Conservation (phyloP, 345 rosid genomes). For the Anacardium occidentale region DNA sequence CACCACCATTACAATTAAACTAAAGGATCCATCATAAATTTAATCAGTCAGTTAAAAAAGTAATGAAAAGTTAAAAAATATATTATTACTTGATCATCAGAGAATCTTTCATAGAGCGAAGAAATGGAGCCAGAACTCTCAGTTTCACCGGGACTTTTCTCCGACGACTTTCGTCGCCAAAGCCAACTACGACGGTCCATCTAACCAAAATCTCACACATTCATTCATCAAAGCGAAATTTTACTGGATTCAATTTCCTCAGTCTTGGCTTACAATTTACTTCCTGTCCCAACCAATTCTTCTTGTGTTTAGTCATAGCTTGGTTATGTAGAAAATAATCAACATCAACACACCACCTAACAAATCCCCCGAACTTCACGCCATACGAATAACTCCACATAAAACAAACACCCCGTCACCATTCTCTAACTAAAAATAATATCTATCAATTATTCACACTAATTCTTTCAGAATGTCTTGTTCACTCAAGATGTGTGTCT, state of each 20-base stretch:
- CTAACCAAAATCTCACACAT: constrained; percentile 14
- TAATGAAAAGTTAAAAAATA: background rate
- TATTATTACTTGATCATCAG: constrained; percentile 61
- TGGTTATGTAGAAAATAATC: constrained; percentile 25
- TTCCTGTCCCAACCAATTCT: constrained; percentile 29
- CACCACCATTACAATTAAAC: constrained; percentile 17
- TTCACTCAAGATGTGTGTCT: too few species aligned
- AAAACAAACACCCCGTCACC: too few species aligned
- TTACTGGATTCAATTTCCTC: constrained; percentile 24
- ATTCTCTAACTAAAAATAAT: too few species aligned
- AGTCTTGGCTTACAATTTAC: constrained; percentile 60
- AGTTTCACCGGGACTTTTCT: constrained; percentile 65
- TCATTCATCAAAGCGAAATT: constrained; percentile 16
- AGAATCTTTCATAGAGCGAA: constrained; percentile 64
- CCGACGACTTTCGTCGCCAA: constrained; percentile 72
- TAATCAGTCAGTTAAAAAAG: background rate
- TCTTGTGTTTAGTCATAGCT: background rate
- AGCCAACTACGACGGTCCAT: constrained; percentile 82
- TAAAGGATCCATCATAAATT: background rate
- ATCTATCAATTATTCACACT: too few species aligned
- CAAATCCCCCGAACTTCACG: constrained; percentile 48
- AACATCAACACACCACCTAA: constrained; percentile 33
- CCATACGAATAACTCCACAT: constrained; percentile 20
- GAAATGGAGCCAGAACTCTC: constrained; percentile 68
- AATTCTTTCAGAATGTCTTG: too few species aligned